These are phyloP conservation scores for Torulaspora franciscae DNA, from an alignment of 805 yeast species.

Conservation along the genomic window DNA sequence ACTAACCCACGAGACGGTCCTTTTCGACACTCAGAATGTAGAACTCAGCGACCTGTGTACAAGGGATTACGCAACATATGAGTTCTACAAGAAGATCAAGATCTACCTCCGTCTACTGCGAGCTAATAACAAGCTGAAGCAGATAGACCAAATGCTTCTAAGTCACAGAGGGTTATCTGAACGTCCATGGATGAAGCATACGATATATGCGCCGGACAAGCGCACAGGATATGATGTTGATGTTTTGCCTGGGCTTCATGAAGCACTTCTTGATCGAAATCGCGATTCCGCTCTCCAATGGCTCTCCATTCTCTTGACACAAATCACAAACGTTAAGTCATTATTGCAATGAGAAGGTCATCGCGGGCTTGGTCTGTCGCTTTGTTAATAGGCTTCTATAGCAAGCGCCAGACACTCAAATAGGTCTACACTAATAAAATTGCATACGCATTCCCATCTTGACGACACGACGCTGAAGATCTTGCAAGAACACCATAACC, in stretches of 20 bases:
- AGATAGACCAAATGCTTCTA: conserved; percentile 52
- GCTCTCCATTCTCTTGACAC: conserved; percentile 42
- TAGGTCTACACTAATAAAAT: too few species aligned
- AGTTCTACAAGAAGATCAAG: conserved; percentile 51
- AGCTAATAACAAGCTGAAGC: conserved; percentile 48
- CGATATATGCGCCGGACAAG: conserved; percentile 56
- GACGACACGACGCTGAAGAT: too few species aligned
- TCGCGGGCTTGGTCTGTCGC: too few species aligned
- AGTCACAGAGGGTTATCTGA: conserved; percentile 43
- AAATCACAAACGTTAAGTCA: conserved; percentile 25
- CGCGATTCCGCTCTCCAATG: conserved; percentile 42
- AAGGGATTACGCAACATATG: conserved; percentile 77
- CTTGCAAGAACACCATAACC: too few species aligned
- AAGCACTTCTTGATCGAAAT: conserved; percentile 47
- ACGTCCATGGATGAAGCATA: conserved; percentile 60
- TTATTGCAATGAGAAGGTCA: conserved; percentile 20
- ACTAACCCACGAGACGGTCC: conserved; percentile 27
- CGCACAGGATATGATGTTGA: conserved; percentile 47
- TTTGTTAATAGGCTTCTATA: too few species aligned
- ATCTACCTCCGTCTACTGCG: conserved; percentile 54
- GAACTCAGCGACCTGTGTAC: conserved; percentile 48
- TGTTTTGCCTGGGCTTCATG: conserved; percentile 55
- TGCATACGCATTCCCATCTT: too few species aligned
- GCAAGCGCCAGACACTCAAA: too few species aligned
- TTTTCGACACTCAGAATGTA: conserved; percentile 46